A percentile compares a stretch with the other conserved stretches of the same genome.
phyloP scores from a whole-genome alignment of 2,329 filamentous ascomycete genomes.

The Monilinia polystroma region DNA sequence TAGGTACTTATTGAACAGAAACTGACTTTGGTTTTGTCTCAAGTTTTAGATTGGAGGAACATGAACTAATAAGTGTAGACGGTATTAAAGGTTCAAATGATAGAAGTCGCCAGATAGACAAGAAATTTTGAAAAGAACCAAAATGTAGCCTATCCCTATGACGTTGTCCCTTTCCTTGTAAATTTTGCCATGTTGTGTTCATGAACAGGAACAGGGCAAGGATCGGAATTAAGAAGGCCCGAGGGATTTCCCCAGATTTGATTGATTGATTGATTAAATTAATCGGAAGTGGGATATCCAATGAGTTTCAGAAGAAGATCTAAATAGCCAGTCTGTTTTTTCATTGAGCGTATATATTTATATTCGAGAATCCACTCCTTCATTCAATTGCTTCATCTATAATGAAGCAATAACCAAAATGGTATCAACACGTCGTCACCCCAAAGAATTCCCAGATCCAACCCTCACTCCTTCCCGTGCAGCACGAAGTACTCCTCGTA shows the following conservation, averaged over 20 bases:
- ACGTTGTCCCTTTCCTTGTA: slow-evolving; percentile 14
- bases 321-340: not conserved
- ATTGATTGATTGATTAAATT: not conserved
- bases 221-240: slow-evolving; percentile 20
- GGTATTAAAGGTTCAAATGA: not conserved
- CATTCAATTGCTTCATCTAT: not conserved
- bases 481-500: slow-evolving; percentile 1
- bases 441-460: slow-evolving; percentile 47
- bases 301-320: not conserved
- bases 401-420: not conserved
- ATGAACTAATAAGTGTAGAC: not conserved
- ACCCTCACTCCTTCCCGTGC: slow-evolving; percentile 34
- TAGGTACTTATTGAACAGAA: slow-evolving; percentile 19
- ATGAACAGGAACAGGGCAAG: slow-evolving; percentile 5
- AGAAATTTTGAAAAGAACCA: slow-evolving; percentile 1
- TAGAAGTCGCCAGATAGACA: slow-evolving; percentile 16
- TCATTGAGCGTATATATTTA: not conserved
- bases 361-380: not conserved
- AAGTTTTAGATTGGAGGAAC: not conserved
- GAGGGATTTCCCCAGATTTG: slow-evolving; percentile 23
- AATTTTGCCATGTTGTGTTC: slow-evolving; percentile 15
- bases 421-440: slow-evolving; percentile 58
- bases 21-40: not conserved
- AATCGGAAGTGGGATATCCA: not conserved
- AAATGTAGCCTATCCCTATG: slow-evolving; percentile 22